phyloP scores from a whole-genome alignment of 805 yeast genomes.

The Schwanniomyces polymorphus region DNA sequence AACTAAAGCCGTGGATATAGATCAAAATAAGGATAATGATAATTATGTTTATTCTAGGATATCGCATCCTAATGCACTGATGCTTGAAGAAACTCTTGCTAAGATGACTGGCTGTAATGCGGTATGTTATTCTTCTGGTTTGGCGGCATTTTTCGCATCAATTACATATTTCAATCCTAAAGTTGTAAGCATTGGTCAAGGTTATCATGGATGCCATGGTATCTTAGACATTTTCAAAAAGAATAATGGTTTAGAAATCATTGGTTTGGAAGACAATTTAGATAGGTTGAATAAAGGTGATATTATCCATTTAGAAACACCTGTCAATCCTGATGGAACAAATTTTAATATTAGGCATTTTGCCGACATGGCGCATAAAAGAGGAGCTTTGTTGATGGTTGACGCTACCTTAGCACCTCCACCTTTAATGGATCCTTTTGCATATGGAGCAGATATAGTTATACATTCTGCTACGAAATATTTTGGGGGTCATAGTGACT shows the following conservation, averaged over 20 bases:
- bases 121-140: constrained; percentile 74
- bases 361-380: constrained; percentile 70
- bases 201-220: constrained; percentile 84
- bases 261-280: constrained; percentile 39
- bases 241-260: constrained; percentile 54
- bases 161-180: constrained; percentile 73
- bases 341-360: constrained; percentile 61
- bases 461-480: constrained; percentile 93
- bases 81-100: constrained; percentile 66
- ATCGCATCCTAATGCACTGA: constrained; percentile 68
- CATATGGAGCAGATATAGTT: constrained; percentile 83
- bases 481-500: constrained; percentile 94
- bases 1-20: constrained; percentile 35
- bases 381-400: constrained; percentile 70
- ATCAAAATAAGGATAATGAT: constrained; percentile 8
- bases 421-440: constrained; percentile 79
- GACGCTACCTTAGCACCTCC: constrained; percentile 96
- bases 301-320: constrained; percentile 81
- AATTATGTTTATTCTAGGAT: constrained; percentile 59
- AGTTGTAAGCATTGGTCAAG: constrained; percentile 68
- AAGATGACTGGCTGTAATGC: constrained; percentile 62
- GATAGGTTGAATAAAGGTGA: constrained; percentile 66
- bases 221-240: constrained; percentile 64
- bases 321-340: constrained; percentile 81
- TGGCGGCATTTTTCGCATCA: constrained; percentile 78